Conservation (phyloP, 75 land plant species). For the Sequoia sempervirens region DNA sequence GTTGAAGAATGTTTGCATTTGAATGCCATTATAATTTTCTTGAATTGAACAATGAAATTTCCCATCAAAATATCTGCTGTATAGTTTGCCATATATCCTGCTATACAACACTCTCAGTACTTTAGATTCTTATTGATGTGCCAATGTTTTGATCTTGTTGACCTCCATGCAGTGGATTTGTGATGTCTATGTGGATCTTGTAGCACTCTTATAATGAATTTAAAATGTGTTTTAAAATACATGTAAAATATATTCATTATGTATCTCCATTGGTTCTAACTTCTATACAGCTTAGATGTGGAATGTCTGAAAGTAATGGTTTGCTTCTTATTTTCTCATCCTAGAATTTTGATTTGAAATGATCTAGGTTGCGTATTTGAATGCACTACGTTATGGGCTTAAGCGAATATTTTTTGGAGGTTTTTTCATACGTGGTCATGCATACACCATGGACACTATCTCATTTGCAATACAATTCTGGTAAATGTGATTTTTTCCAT, state of each 20-base stretch:
- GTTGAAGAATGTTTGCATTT: neutral
- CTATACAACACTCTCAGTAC: neutral
- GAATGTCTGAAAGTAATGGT: constrained; percentile 1
- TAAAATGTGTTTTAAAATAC: neutral
- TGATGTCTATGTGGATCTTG: neutral
- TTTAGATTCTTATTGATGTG: neutral
- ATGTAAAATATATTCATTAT: neutral
- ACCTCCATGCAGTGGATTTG: neutral
- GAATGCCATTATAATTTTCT: neutral
- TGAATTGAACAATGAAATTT: neutral
- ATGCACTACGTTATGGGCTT: constrained; percentile 88
- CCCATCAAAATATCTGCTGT: neutral
- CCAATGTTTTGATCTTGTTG: neutral
- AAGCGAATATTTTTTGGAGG: constrained; percentile 98
- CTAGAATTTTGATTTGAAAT: neutral
- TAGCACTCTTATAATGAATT: neutral
- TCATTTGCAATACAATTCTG: constrained; percentile 97
- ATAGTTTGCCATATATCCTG: neutral
- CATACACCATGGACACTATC: constrained; percentile 99
- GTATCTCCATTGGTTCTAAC: neutral
- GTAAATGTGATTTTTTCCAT: constrained; percentile 26
- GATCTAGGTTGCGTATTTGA: constrained; percentile 79
- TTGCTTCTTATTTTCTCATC: neutral
- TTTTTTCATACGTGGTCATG: constrained; percentile 98
- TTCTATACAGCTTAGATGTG: neutral